phyloP scores from a whole-genome alignment of 495 filamentous ascomycete genomes.

The Aspergillus diversus region DNA sequence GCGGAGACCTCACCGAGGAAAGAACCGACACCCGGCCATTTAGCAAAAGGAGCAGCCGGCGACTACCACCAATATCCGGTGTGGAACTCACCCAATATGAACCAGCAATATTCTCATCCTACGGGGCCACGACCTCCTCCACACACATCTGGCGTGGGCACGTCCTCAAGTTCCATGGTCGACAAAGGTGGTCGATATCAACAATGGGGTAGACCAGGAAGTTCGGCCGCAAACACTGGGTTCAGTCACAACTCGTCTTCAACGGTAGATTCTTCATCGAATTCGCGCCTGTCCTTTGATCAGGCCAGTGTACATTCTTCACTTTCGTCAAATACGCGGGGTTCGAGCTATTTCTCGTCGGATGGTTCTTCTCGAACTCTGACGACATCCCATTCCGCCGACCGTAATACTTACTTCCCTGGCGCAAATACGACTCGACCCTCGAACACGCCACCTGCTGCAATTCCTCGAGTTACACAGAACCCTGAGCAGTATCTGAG shows the following conservation, averaged over 20 bases:
- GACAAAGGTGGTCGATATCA: constrained; percentile 70
- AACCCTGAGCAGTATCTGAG: constrained; percentile 60
- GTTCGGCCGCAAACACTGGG: constrained; percentile 56
- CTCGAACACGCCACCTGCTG: constrained; percentile 45
- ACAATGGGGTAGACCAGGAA: constrained; percentile 68
- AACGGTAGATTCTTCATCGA: constrained; percentile 68
- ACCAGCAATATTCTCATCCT: constrained; percentile 58
- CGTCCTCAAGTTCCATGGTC: constrained; percentile 65
- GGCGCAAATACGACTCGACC: constrained; percentile 35
- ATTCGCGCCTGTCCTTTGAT: constrained; percentile 71
- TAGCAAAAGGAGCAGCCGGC: constrained; percentile 67
- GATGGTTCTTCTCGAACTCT: constrained; percentile 66
- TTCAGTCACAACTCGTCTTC: constrained; percentile 70
- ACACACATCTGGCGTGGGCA: constrained; percentile 63
- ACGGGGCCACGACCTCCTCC: constrained; percentile 74
- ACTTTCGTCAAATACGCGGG: constrained; percentile 60
- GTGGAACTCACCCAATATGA: constrained; percentile 57
- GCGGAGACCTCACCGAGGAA: constrained; percentile 67
- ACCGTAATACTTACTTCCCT: constrained; percentile 38
- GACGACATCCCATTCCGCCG: constrained; percentile 48
- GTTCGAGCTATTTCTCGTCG: constrained; percentile 65
- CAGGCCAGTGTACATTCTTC: constrained; percentile 67
- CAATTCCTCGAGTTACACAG: constrained; percentile 36
- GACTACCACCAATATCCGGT: constrained; percentile 93
- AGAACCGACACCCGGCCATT: constrained; percentile 78